Evolutionary conservation across 345 rosid genomes (phyloP).

Genomic region (Salix udensis): DNA sequence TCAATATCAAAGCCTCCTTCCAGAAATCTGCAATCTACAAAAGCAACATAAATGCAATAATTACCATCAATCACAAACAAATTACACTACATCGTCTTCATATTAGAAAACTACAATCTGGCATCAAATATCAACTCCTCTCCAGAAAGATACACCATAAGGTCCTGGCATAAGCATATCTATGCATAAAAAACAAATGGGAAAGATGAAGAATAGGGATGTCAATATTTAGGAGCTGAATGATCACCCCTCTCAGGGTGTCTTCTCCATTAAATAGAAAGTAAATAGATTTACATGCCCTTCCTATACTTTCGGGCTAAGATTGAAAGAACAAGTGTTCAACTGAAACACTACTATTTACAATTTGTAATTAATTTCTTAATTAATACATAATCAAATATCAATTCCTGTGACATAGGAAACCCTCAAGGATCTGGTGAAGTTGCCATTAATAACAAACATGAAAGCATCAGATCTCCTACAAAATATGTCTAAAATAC

Average conservation of each 20-base stretch:
- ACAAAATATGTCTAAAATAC: background rate
- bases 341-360: too few relatives aligned
- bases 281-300: too few relatives aligned
- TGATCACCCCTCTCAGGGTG: too few relatives aligned
- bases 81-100: slow-evolving; percentile 9
- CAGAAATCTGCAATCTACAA: slow-evolving; percentile 93
- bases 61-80: slow-evolving; percentile 2
- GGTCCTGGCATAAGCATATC: background rate
- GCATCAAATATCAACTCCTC: background rate
- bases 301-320: too few relatives aligned
- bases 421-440: background rate
- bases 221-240: too few relatives aligned
- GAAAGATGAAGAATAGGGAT: background rate
- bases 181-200: background rate
- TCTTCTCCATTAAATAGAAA: too few relatives aligned
- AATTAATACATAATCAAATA: too few relatives aligned
- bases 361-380: too few relatives aligned
- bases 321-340: too few relatives aligned
- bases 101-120: slow-evolving; percentile 1
- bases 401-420: background rate
- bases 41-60: slow-evolving; percentile 19
- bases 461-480: background rate
- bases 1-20: slow-evolving; percentile 90
- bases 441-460: background rate
- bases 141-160: background rate